Evolutionary conservation across 2,329 filamentous ascomycete genomes (phyloP).

Genomic region (Aspergillus sp.): DNA sequence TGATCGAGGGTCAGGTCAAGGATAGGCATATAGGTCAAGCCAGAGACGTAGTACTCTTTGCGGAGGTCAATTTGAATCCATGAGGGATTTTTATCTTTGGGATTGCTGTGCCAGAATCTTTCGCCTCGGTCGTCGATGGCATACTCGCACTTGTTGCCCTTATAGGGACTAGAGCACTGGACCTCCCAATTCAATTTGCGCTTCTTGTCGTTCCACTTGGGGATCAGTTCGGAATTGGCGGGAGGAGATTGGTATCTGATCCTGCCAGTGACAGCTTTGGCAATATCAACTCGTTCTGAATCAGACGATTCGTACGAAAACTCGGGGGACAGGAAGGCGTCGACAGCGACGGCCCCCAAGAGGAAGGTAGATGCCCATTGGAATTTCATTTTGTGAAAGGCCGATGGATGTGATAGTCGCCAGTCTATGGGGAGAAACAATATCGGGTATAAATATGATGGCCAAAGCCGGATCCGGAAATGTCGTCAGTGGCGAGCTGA

Average conservation of each 20-base stretch:
- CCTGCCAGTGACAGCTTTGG: no score
- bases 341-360: slow-evolving; percentile 9
- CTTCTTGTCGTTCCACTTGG: no score
- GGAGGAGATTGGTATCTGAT: no score
- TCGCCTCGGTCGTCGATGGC: slow-evolving; percentile 10
- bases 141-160: slow-evolving; percentile 7
- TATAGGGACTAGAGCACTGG: no score
- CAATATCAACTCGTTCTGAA: no score
- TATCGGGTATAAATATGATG: no score
- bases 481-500: no score
- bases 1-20: slow-evolving; percentile 2
- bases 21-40: slow-evolving; percentile 13
- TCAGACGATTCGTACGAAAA: slow-evolving; percentile 10
- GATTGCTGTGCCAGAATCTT: slow-evolving; percentile 10
- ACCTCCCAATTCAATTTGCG: no score
- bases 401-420: slow-evolving; percentile 5
- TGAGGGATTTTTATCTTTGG: no score
- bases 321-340: slow-evolving; percentile 9
- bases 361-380: slow-evolving; percentile 6
- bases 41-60: slow-evolving; percentile 7
- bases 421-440: no score
- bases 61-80: slow-evolving; percentile 12
- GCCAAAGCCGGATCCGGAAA: no score
- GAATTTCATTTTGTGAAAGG: slow-evolving; percentile 3
- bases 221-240: no score